Evolutionary conservation across 345 rosid species (phyloP), one percentile per base, ranked within the genome.

Genomic region (Acer campestre): DNA sequence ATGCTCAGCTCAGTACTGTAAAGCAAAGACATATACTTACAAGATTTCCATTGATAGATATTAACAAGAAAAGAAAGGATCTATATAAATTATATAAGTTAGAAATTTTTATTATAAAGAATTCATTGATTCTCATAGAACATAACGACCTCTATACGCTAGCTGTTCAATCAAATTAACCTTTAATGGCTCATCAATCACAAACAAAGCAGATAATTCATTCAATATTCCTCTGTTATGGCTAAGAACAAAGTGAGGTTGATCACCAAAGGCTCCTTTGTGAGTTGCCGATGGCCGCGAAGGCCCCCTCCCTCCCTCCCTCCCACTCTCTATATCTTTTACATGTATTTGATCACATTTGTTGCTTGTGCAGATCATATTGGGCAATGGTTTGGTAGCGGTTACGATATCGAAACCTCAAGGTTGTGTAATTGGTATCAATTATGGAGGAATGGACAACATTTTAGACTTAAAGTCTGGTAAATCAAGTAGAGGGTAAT

Each of bases 391-490:
- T 66, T 62, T 76, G 58, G 80, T 73, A 48, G 62, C 63, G 69
- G 82, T 85, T 4, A 76, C 85, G 1, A 61, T 82, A 44, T 64
- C 75, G 66, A 85, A 80, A 70, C 77, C 84, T 48, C 77, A 68
- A 55, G 88, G 85, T 10, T 66, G 42, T 64, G 16, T 85, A 46
- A 67, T 71, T 46, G 81, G 88, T 12, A 49, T 82, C 1, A 71
- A 80, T 66, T 82, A 85, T 78, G 84, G 86, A 49, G 86, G 84
- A 67, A 68, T 80, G 82, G 83, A 76, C 73, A 82, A 80, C 71
- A 67, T 85, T 61, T 74, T 85, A 53, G 82, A 85, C 67, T 73
- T 73, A 25, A 73, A 80, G 68, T 80, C 81, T 27, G 72, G 70
- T 65, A 82, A 73, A 76, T 82, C 84, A 2, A 74, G 71, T 71